Conservation (phyloP, 331 rosid genomes). For the Cydonia oblonga region DNA sequence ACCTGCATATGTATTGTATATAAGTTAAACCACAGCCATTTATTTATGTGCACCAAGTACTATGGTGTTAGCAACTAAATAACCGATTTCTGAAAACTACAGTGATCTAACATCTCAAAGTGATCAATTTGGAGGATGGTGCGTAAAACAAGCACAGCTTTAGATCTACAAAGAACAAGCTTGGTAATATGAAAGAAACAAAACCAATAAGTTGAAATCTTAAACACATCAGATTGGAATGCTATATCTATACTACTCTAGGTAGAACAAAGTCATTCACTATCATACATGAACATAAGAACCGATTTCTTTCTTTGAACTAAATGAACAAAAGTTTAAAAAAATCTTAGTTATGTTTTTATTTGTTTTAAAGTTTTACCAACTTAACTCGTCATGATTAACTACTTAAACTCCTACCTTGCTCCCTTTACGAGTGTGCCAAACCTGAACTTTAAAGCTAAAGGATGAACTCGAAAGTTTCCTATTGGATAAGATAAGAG, state of each 20-base stretch:
- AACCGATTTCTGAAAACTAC: not conserved
- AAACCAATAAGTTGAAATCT: not conserved
- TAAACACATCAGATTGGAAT: not conserved
- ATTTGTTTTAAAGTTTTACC: too few species aligned
- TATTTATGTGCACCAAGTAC: too few species aligned
- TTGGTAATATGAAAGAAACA: not conserved
- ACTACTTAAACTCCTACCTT: not conserved
- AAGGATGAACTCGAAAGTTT: too few species aligned
- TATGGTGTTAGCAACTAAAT: too few species aligned
- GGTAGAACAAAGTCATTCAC: not conserved
- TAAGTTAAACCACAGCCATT: too few species aligned
- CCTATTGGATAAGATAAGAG: too few species aligned
- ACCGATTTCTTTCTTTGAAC: not conserved
- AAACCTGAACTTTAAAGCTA: not conserved
- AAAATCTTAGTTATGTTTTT: too few species aligned
- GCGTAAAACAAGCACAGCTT: not conserved
- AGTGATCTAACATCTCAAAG: not conserved
- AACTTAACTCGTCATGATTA: not conserved
- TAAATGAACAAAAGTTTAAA: too few species aligned
- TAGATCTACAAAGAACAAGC: not conserved
- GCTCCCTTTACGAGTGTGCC: not conserved
- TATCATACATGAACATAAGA: not conserved
- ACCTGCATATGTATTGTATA: slow-evolving; percentile 33
- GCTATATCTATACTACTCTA: not conserved
- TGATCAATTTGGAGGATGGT: not conserved